Evolutionary conservation across 257 asterid species (phyloP).

Genomic region (Solanum rostratum): DNA sequence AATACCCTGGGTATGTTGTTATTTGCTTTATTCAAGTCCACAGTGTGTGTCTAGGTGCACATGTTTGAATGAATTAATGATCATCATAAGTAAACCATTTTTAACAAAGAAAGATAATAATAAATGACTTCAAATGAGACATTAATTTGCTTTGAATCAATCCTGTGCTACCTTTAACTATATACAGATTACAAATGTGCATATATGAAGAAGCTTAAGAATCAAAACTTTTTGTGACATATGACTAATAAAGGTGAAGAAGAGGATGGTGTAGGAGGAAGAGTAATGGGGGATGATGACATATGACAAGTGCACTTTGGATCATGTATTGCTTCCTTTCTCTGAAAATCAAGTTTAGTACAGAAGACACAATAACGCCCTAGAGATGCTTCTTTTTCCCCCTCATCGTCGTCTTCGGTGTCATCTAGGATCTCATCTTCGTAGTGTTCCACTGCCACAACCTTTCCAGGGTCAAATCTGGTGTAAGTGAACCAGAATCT

Average conservation of each 20-base stretch:
- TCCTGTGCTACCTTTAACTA: conserved; percentile 12
- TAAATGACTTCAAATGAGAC: background rate
- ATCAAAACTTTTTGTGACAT: conserved; percentile 18
- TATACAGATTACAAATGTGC: conserved; percentile 15
- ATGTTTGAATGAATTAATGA: background rate
- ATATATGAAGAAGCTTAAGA: conserved; percentile 11
- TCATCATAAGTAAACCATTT: background rate
- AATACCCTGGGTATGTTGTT: background rate
- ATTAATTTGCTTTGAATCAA: background rate
- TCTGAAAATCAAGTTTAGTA: conserved; percentile 50
- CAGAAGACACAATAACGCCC: conserved; percentile 72
- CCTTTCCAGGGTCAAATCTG: conserved; percentile 38
- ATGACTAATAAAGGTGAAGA: conserved; percentile 37
- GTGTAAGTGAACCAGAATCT: conserved; percentile 34
- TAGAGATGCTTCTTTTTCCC: conserved; percentile 7
- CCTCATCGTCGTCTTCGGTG: conserved; percentile 16
- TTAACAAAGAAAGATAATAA: background rate
- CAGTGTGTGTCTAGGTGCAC: background rate
- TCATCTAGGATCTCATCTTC: conserved; percentile 30
- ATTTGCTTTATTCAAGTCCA: background rate
- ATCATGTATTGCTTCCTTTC: conserved; percentile 40
- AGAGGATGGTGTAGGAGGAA: conserved; percentile 38
- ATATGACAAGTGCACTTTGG: conserved; percentile 53
- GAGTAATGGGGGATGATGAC: conserved; percentile 31
- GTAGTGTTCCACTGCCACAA: conserved; percentile 14